A percentile compares a stretch with the other conserved stretches of the same genome.
These are phyloP conservation scores for Eruca vesicaria DNA, from an alignment of 441 rosid species.

Conservation along the genomic window DNA sequence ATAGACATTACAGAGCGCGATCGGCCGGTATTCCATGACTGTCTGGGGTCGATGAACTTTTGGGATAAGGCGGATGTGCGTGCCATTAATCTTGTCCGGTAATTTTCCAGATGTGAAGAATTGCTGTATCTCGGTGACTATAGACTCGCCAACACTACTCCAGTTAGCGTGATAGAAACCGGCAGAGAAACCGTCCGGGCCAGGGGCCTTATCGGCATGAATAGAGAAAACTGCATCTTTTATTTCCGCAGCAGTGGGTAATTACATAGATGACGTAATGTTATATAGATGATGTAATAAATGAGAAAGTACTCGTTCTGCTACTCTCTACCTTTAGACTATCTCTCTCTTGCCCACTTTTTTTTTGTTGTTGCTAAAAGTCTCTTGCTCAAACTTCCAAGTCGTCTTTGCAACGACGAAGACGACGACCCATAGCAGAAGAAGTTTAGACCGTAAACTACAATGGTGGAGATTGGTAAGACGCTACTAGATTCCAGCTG, in stretches of 20 bases:
- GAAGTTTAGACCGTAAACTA: not conserved
- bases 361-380: too few species aligned
- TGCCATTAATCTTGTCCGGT: not conserved
- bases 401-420: not conserved
- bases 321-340: not conserved
- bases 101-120: not conserved
- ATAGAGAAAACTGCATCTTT: not conserved
- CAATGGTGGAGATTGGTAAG: constrained; percentile 58
- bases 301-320: not conserved
- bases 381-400: not conserved
- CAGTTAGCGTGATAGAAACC: not conserved
- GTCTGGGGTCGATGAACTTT: not conserved
- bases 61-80: not conserved
- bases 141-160: too few species aligned
- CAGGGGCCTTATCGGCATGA: not conserved
- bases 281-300: not conserved
- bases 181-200: not conserved
- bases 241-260: not conserved
- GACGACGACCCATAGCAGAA: not conserved
- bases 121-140: too few species aligned
- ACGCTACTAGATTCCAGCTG: constrained; percentile 65
- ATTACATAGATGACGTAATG: not conserved
- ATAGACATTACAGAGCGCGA: not conserved
- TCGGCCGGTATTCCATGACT: not conserved
- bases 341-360: too few species aligned